These are phyloP conservation scores for Wickerhamiella alocasiicola DNA, from an alignment of 805 yeast species.

Conservation along the genomic window DNA sequence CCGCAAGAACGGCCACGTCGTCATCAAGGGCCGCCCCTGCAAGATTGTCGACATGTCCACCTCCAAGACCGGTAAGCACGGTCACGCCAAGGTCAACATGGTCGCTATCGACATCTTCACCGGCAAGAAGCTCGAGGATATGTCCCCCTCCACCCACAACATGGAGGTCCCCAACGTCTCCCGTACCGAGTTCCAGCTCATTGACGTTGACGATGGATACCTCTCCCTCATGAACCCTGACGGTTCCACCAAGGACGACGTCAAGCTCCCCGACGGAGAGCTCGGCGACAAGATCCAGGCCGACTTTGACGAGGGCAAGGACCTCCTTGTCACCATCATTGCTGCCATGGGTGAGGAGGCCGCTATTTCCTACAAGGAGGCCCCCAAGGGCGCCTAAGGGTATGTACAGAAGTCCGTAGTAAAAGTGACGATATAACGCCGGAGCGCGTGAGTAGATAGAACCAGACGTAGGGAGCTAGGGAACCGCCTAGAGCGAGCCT, in stretches of 20 bases:
- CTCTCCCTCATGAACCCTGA: constrained; percentile 91
- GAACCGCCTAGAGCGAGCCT: too few relatives aligned
- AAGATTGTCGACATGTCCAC: constrained; percentile 99
- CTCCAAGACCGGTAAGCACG: constrained; percentile 99
- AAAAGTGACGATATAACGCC: too few relatives aligned
- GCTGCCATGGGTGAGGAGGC: constrained; percentile 99
- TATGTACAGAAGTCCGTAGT: too few relatives aligned
- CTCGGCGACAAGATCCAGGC: constrained; percentile 85
- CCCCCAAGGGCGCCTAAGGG: constrained; percentile 47
- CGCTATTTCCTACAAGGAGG: constrained; percentile 96
- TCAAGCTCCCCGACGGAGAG: constrained; percentile 96
- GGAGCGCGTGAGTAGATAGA: too few relatives aligned
- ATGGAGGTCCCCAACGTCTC: constrained; percentile 98
- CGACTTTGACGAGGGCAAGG: constrained; percentile 97
- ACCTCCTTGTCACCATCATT: constrained; percentile 89
- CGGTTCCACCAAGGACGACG: constrained; percentile 99
- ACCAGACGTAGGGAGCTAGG: too few relatives aligned
- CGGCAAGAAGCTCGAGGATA: constrained; percentile 97
- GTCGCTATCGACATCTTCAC: constrained; percentile 99
- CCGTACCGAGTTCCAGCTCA: constrained; percentile 90
- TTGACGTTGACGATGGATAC: constrained; percentile 98
- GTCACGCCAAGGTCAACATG: constrained; percentile 99
- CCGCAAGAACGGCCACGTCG: constrained; percentile 99
- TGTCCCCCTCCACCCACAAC: constrained; percentile 99
- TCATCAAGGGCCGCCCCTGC: constrained; percentile 98